phyloP scores from a whole-genome alignment of 495 filamentous ascomycete genomes.

The Hypoxylon fuscum region DNA sequence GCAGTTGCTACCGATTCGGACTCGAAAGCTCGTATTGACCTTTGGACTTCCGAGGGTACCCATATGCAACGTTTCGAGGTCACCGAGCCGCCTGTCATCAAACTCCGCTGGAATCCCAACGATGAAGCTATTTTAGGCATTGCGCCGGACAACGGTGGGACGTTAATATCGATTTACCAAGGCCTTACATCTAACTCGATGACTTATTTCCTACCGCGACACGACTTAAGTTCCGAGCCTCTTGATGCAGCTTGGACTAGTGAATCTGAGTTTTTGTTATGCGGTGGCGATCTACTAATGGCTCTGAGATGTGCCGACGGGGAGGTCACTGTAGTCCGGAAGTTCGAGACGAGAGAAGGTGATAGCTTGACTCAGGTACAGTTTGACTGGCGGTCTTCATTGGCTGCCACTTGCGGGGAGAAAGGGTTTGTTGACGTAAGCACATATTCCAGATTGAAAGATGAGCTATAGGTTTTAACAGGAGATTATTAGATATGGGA shows the following conservation, averaged over 20 bases:
- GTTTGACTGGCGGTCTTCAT: slow-evolving; percentile 55
- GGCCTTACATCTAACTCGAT: slow-evolving; percentile 49
- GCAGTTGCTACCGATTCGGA: slow-evolving; percentile 74
- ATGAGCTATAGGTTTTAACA: slow-evolving; percentile 20
- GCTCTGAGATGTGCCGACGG: slow-evolving; percentile 49
- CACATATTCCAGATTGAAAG: slow-evolving; percentile 9
- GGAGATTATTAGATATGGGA: slow-evolving; percentile 58
- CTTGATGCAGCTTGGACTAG: slow-evolving; percentile 70
- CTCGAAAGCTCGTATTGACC: slow-evolving; percentile 68
- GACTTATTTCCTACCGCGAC: slow-evolving; percentile 51
- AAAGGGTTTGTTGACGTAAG: slow-evolving; percentile 63
- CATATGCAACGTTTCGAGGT: slow-evolving; percentile 54
- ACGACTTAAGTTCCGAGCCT: slow-evolving; percentile 56
- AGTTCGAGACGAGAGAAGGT: slow-evolving; percentile 53
- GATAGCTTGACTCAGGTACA: slow-evolving; percentile 57
- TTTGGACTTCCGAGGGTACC: slow-evolving; percentile 71
- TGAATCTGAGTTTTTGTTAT: slow-evolving; percentile 65
- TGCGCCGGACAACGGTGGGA: slow-evolving; percentile 59
- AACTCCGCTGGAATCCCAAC: slow-evolving; percentile 68
- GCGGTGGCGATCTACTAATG: slow-evolving; percentile 63
- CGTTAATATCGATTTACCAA: slow-evolving; percentile 61
- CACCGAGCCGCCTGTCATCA: slow-evolving; percentile 62
- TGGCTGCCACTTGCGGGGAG: slow-evolving; percentile 60
- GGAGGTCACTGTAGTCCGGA: slow-evolving; percentile 49
- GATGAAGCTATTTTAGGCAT: slow-evolving; percentile 64